These are phyloP conservation scores for Lachnellula cervina DNA, from an alignment of 2,329 filamentous ascomycete species.

Conservation along the genomic window DNA sequence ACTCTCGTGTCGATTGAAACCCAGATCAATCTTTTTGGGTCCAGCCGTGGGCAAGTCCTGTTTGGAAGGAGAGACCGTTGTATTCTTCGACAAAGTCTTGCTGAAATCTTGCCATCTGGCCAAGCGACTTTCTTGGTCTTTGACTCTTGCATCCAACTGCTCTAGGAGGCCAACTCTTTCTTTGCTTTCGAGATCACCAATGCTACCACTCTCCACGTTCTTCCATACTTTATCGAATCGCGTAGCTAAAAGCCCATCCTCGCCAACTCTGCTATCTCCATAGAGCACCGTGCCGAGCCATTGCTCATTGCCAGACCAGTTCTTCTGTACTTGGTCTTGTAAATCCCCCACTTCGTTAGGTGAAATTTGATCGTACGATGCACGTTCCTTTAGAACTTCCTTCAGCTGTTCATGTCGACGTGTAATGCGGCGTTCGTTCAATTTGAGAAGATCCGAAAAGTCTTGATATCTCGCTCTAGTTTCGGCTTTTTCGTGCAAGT, in stretches of 20 bases:
- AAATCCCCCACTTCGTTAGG: constrained; percentile 39
- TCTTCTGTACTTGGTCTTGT: constrained; percentile 58
- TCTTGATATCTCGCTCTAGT: constrained; percentile 54
- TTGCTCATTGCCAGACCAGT: constrained; percentile 73
- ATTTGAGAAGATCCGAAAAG: constrained; percentile 59
- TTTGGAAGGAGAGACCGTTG: constrained; percentile 20
- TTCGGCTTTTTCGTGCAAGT: constrained; percentile 55
- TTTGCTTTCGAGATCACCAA: constrained; percentile 51
- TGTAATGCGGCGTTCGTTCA: constrained; percentile 56
- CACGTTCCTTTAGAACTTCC: constrained; percentile 28
- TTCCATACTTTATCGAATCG: constrained; percentile 70
- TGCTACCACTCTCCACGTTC: constrained; percentile 54
- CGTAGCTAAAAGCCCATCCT: constrained; percentile 59
- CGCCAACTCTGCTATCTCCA: constrained; percentile 53
- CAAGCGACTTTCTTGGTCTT: constrained; percentile 62
- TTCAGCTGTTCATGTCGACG: constrained; percentile 46
- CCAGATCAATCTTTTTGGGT: constrained; percentile 41
- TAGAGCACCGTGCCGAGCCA: constrained; percentile 69
- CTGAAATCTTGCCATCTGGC: constrained; percentile 70
- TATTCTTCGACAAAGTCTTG: constrained; percentile 27
- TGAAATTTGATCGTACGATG: constrained; percentile 15
- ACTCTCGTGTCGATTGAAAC: constrained; percentile 48
- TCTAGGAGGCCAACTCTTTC: constrained; percentile 53
- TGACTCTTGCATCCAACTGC: constrained; percentile 65
- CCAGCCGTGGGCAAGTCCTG: constrained; percentile 11